A percentile compares a stretch with the other conserved stretches of the same genome.
Evolutionary conservation across 1,139 yeast species (phyloP).

Genomic region (Geotrichum siamense): DNA sequence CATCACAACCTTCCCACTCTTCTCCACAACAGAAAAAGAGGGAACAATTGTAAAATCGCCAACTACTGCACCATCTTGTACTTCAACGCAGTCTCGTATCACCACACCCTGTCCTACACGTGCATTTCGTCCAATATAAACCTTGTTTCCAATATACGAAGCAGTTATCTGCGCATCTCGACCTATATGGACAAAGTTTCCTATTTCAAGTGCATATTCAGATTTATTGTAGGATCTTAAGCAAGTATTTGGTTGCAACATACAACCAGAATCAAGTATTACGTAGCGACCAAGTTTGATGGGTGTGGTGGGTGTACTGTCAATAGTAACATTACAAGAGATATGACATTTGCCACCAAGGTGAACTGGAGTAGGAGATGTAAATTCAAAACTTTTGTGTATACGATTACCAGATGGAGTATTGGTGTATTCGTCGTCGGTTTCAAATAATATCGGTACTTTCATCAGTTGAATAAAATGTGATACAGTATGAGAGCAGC

Average conservation of each 20-base stretch:
- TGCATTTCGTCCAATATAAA: slow-evolving; percentile 53
- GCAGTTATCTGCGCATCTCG: slow-evolving; percentile 37
- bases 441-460: too few relatives aligned
- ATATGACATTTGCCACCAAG: slow-evolving; percentile 39
- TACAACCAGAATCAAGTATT: slow-evolving; percentile 20
- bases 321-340: neutral
- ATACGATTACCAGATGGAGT: slow-evolving; percentile 51
- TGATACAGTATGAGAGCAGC: too few relatives aligned
- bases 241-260: neutral
- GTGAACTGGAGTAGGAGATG: slow-evolving; percentile 41
- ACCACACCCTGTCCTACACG: slow-evolving; percentile 46
- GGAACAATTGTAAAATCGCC: slow-evolving; percentile 56
- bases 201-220: slow-evolving; percentile 35
- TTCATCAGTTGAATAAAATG: too few relatives aligned
- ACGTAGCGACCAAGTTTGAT: slow-evolving; percentile 51
- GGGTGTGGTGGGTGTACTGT: slow-evolving; percentile 31
- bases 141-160: slow-evolving; percentile 40
- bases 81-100: slow-evolving; percentile 56
- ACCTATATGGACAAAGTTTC: slow-evolving; percentile 55
- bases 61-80: slow-evolving; percentile 43
- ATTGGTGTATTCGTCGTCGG: slow-evolving; percentile 25
- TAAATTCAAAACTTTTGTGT: slow-evolving; percentile 42
- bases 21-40: slow-evolving; percentile 49
- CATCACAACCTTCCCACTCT: slow-evolving; percentile 26
- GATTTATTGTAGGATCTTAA: neutral